Base-by-base conservation (phyloP, 1,139 yeast genomes). In the Pichia sp. region DNA sequence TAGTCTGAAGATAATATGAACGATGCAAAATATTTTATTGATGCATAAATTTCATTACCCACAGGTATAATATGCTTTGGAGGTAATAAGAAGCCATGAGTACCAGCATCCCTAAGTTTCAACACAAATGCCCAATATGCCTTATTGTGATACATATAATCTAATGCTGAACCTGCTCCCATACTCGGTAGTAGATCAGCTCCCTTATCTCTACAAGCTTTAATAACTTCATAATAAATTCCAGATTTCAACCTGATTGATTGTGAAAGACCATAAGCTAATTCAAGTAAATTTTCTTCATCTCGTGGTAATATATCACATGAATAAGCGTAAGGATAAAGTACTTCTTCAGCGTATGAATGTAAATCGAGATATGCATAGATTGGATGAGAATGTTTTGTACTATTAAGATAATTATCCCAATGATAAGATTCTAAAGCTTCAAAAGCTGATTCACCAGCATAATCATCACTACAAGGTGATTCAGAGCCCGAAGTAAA, bases 101-200 rank as follows among this genome's bases (percentile, higher is more conserved):
- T 73, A 1, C 95, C 95, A 18, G 83, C 75, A 59, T 85, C 95
- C 53, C 96, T 71, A 46, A 86, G 67, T 59, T 85, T 84, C 45
- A 85, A 64, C 54, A 84, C 94, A 63, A 79, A 83, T 1, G 95
- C 93, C 88, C 91, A 84, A 54, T 68, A 75, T 1, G 93, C 94
- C 46, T 79, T 73, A 54, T 79, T 73, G 59, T 82, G 86, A 57
- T 85, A 84, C 91, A 85, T 83, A 58, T 70, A 85, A 56, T 85
- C 95, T 54, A 86, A 68, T 1, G 85, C 81, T 10, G 88, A 76
- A 4, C 96, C 96, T 3, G 89, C 71, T 5, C 93, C 91, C 56
- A 80, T 66, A 31, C 79, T 84, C 1, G 93, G 91, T 17, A 76
- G 55, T 44, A 82, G 59, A 57, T 82, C 91, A 10, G 77, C 72